These are phyloP conservation scores for Tetracentron sinense DNA, from an alignment of 164 flowering plant genomes.

Conservation along the genomic window DNA sequence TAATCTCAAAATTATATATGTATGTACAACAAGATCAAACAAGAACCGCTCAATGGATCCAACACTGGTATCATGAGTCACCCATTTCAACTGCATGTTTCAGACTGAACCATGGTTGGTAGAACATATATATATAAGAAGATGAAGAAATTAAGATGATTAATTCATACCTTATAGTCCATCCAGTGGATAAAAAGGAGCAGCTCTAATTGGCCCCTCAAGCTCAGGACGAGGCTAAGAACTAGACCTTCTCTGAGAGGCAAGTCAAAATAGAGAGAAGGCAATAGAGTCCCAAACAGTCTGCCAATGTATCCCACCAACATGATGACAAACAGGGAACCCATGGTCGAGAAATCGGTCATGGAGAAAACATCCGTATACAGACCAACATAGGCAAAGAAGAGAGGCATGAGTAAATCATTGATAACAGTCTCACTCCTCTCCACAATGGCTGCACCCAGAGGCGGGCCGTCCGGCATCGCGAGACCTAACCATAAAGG, in stretches of 20 bases:
- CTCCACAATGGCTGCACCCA: constrained; percentile 56
- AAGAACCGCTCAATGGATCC: too few relatives aligned
- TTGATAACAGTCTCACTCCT: constrained; percentile 41
- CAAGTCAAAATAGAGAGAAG: constrained; percentile 32
- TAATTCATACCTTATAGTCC: constrained; percentile 51
- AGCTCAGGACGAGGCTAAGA: constrained; percentile 46
- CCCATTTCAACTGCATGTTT: too few relatives aligned
- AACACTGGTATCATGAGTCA: too few relatives aligned
- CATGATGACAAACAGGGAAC: constrained; percentile 29
- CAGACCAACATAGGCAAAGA: constrained; percentile 41
- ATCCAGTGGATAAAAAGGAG: constrained; percentile 42
- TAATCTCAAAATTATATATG: too few relatives aligned
- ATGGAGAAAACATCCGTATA: constrained; percentile 30
- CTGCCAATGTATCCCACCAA: constrained; percentile 28
- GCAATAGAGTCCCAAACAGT: constrained; percentile 22
- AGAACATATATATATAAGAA: too few relatives aligned
- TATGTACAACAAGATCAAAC: too few relatives aligned
- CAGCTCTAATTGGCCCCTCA: constrained; percentile 65
- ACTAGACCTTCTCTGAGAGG: constrained; percentile 43
- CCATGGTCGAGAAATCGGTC: constrained; percentile 19
- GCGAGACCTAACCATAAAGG: constrained; percentile 58
- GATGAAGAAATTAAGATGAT: too few relatives aligned
- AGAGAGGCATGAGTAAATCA: constrained; percentile 52
- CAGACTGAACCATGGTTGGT: too few relatives aligned
- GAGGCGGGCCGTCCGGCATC: constrained; percentile 73